phyloP scores from a whole-genome alignment of 768 basidiomycete genomes.

The Hydnomerulius pinastri region DNA sequence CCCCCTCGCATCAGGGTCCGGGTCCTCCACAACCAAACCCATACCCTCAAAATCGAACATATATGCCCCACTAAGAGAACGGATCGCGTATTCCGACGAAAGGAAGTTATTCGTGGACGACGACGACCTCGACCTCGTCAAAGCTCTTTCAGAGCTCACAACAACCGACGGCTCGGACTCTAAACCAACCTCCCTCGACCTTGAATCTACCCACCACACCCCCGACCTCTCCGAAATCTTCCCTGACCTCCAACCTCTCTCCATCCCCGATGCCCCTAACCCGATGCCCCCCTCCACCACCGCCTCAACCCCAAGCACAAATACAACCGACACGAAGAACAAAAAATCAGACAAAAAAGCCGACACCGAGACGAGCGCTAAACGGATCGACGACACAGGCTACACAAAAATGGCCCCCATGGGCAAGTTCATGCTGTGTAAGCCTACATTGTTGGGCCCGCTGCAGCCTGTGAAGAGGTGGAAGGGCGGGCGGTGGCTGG shows the following conservation, averaged over 20 bases:
- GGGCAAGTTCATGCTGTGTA: slow-evolving; percentile 75
- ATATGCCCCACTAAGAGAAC: slow-evolving; percentile 61
- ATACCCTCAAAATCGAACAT: slow-evolving; percentile 43
- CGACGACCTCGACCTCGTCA: slow-evolving; percentile 51
- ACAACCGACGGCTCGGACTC: slow-evolving; percentile 26
- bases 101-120: slow-evolving; percentile 56
- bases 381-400: slow-evolving; percentile 76
- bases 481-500: slow-evolving; percentile 62
- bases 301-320: no score
- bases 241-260: slow-evolving; percentile 74
- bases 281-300: slow-evolving; percentile 37
- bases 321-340: no score
- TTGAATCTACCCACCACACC: slow-evolving; percentile 31
- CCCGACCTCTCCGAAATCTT: slow-evolving; percentile 71
- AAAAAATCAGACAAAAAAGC: slow-evolving; percentile 57
- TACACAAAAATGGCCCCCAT: slow-evolving; percentile 76
- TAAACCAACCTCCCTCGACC: slow-evolving; percentile 11
- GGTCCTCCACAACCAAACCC: slow-evolving; percentile 43
- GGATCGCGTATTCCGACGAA: slow-evolving; percentile 48
- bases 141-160: slow-evolving; percentile 46
- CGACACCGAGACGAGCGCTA: slow-evolving; percentile 68
- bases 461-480: slow-evolving; percentile 80
- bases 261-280: slow-evolving; percentile 51
- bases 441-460: slow-evolving; percentile 83
- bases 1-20: no score